Evolutionary conservation across 441 rosid species (phyloP).

Genomic region (Eutrema salsugineum): DNA sequence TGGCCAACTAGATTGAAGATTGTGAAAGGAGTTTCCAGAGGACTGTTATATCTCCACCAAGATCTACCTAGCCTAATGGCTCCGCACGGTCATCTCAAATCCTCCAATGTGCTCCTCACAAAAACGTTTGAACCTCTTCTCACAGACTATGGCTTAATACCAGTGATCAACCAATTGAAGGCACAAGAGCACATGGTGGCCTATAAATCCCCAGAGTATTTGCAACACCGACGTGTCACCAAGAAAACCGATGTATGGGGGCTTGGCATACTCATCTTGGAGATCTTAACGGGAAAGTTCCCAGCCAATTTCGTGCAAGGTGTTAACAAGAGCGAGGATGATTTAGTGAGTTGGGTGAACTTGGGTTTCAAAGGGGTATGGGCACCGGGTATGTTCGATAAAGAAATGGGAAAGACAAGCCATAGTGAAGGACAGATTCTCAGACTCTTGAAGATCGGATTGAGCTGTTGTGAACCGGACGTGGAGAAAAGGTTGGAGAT

Average conservation of each 20-base stretch:
- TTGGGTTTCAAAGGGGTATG: constrained; percentile 29
- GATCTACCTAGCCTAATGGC: constrained; percentile 46
- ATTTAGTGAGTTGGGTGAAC: constrained; percentile 48
- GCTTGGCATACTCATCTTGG: constrained; percentile 49
- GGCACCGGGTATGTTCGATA: constrained; percentile 37
- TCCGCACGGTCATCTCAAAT: constrained; percentile 64
- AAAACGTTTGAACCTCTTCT: constrained; percentile 39
- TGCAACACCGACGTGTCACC: constrained; percentile 34
- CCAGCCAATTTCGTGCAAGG: constrained; percentile 43
- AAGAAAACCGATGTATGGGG: constrained; percentile 64
- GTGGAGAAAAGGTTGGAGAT: constrained; percentile 49
- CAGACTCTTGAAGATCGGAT: constrained; percentile 43
- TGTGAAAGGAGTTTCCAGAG: constrained; percentile 54
- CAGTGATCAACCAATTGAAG: constrained; percentile 47
- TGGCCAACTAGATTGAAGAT: constrained; percentile 56
- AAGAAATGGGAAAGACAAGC: constrained; percentile 39
- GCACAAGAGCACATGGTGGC: constrained; percentile 54
- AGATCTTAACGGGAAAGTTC: constrained; percentile 50
- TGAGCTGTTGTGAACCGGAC: constrained; percentile 51
- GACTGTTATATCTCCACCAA: constrained; percentile 41
- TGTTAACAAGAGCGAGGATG: constrained; percentile 33
- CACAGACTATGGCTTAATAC: constrained; percentile 49
- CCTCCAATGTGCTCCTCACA: constrained; percentile 52
- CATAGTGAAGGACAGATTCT: constrained; percentile 38
- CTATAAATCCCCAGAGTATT: constrained; percentile 57